These are phyloP conservation scores for Fusarium begoniae DNA, from an alignment of 2,329 filamentous ascomycete genomes.

Conservation along the genomic window DNA sequence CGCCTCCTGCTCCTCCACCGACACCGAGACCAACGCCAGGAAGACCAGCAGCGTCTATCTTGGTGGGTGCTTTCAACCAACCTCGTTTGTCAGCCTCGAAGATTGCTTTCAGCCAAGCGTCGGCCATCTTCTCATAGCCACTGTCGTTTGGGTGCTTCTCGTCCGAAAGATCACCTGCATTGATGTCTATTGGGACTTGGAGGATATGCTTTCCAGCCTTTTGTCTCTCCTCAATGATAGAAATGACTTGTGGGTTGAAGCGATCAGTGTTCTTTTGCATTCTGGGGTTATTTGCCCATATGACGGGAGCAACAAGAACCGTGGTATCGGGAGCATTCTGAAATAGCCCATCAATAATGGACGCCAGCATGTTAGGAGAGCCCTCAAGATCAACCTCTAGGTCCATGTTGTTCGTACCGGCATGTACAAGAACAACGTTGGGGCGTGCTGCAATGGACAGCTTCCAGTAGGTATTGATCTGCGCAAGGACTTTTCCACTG, in stretches of 20 bases:
- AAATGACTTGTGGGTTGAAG: constrained; percentile 3
- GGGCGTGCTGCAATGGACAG: constrained; percentile 10
- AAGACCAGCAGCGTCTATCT: not conserved
- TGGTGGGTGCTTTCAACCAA: constrained; percentile 3
- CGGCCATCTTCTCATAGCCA: constrained; percentile 29
- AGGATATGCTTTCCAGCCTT: constrained; percentile 2
- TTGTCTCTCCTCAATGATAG: not conserved
- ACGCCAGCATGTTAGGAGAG: not conserved
- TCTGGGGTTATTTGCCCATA: constrained; percentile 20
- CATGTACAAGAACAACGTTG: constrained; percentile 20
- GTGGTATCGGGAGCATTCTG: constrained; percentile 4
- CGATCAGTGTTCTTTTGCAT: constrained; percentile 23
- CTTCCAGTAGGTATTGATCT: constrained; percentile 11
- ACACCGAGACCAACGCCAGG: not conserved
- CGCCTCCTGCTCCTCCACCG: not conserved
- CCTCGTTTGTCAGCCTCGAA: constrained; percentile 2
- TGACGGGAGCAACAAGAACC: constrained; percentile 13
- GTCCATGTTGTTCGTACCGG: constrained; percentile 27
- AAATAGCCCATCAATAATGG: constrained; percentile 3
- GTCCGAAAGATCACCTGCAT: constrained; percentile 6
- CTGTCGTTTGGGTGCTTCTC: constrained; percentile 19
- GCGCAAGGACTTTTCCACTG: constrained; percentile 1
- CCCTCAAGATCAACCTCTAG: not conserved
- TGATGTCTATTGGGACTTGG: constrained; percentile 13
- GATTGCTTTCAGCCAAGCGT: constrained; percentile 20